Evolutionary conservation across 805 yeast species (phyloP), one percentile per base, ranked within the genome.

Genomic region (Ogataea haglerorum): DNA sequence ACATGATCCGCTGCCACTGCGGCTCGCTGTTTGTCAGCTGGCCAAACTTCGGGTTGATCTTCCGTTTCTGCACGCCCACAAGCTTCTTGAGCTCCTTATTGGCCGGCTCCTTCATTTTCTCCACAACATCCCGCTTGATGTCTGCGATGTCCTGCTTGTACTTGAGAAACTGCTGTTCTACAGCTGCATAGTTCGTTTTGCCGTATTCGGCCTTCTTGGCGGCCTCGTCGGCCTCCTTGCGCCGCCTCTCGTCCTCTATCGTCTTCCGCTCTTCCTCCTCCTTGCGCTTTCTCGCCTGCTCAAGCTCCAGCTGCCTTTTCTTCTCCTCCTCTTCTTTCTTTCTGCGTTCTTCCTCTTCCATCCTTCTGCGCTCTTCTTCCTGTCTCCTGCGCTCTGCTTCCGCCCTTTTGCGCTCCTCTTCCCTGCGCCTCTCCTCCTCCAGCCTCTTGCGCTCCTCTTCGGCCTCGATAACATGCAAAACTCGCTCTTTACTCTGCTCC

Each of bases 21-120:
- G 61, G 33, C 38, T 57, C 63, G 38, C 89, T 80, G 54, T 80
- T 82, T 2, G 96, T 88, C 45, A 93, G 68, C 64, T 93, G 98
- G 10, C 99, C 98, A 50, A 93, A 80, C 57, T 83, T 85, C 5
- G 96, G 93, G 56, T 87, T 87, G 50, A 93, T 78, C 53, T 81
- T 79, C 36, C 96, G 69, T 56, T 82, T 83, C 40, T 79, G 72
- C n/a, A 73, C 71, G 34, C 73, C 76, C 51, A 81, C 82, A 26
- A 75, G 55, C 22, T 67, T 74, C 19, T 75, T 72, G 50, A 81
- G 70, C 19, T 52, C 62, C 31, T 53, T 49, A 30, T 62, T 52
- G 17, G 56, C 51, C 3, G 57, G 56, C n/a, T 61, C 58, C 27
- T 70, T 65, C 23, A 88, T 71, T 8, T 76, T 76, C 10, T 67